phyloP scores from a whole-genome alignment of 2,329 filamentous ascomycete species.

The Clonostachys solani region DNA sequence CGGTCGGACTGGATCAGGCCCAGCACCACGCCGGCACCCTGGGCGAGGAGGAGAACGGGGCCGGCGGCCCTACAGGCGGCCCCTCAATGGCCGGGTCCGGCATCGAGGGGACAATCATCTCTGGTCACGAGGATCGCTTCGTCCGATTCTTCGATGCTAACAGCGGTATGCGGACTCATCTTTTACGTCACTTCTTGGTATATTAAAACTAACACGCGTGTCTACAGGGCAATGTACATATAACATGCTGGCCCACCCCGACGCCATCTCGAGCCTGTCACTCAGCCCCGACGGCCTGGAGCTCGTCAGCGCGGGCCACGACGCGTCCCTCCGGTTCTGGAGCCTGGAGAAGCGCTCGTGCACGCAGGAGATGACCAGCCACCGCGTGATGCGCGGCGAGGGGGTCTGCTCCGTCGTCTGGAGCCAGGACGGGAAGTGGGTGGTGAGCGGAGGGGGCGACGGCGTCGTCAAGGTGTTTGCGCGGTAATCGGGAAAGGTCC shows the following conservation, averaged over 20 bases:
- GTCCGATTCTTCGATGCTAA: constrained; percentile 98
- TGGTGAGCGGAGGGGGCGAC: constrained; percentile 91
- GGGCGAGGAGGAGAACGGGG: constrained; percentile 68
- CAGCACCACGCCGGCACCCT: constrained; percentile 41
- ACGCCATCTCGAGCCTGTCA: constrained; percentile 86
- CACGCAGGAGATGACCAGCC: constrained; percentile 90
- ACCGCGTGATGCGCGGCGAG: constrained; percentile 92
- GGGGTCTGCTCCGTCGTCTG: constrained; percentile 92
- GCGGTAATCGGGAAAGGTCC: constrained; percentile 40
- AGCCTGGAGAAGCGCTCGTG: constrained; percentile 92
- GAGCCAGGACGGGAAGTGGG: constrained; percentile 92
- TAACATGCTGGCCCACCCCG: constrained; percentile 94
- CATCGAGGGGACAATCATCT: constrained; percentile 91
- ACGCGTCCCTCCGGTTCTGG: constrained; percentile 95
- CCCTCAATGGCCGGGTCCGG: constrained; percentile 65
- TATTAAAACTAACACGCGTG: constrained; percentile 5
- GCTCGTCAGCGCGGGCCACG: constrained; percentile 92
- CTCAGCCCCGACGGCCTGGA: constrained; percentile 91
- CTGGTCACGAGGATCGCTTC: constrained; percentile 92
- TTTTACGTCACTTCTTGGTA: background rate
- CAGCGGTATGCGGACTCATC: constrained; percentile 66
- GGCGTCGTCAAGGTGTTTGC: constrained; percentile 92
- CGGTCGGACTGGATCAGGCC: constrained; percentile 71
- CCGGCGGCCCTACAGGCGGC: constrained; percentile 76
- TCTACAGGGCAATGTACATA: constrained; percentile 94